Conservation (phyloP, 2,329 filamentous ascomycete genomes). For the Cladophialophora carrionii region DNA sequence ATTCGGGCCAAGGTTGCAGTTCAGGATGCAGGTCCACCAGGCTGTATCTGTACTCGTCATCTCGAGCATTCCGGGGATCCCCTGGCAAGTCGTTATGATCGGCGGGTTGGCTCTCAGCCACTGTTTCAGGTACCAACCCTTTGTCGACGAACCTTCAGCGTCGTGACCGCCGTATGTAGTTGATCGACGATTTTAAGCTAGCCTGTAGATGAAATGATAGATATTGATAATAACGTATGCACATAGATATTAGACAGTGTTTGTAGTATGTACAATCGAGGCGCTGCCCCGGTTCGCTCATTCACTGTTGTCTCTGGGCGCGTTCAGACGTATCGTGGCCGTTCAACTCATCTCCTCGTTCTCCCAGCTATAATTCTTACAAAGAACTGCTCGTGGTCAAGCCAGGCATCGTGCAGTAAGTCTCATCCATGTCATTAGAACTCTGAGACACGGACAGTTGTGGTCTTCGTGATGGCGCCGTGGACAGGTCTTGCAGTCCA, state of each 20-base stretch:
- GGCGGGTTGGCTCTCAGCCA: background rate
- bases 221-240: background rate
- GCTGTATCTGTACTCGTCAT: too few relatives aligned
- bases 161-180: too few relatives aligned
- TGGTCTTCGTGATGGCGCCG: slow-evolving; percentile 32
- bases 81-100: background rate
- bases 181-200: background rate
- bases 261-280: background rate
- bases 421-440: slow-evolving; percentile 12
- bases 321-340: background rate
- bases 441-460: slow-evolving; percentile 27
- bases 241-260: background rate
- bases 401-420: background rate
- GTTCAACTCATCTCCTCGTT: background rate
- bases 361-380: background rate
- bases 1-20: too few relatives aligned
- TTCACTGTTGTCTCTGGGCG: background rate
- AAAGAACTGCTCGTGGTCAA: background rate
- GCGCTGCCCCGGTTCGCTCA: background rate
- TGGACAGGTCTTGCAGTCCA: slow-evolving; percentile 7
- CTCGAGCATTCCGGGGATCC: background rate
- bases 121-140: background rate
- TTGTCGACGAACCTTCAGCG: background rate
- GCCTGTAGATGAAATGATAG: background rate
- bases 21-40: too few relatives aligned